Conservation (phyloP, 2,329 filamentous ascomycete species). For the Aureobasidium sp. region DNA sequence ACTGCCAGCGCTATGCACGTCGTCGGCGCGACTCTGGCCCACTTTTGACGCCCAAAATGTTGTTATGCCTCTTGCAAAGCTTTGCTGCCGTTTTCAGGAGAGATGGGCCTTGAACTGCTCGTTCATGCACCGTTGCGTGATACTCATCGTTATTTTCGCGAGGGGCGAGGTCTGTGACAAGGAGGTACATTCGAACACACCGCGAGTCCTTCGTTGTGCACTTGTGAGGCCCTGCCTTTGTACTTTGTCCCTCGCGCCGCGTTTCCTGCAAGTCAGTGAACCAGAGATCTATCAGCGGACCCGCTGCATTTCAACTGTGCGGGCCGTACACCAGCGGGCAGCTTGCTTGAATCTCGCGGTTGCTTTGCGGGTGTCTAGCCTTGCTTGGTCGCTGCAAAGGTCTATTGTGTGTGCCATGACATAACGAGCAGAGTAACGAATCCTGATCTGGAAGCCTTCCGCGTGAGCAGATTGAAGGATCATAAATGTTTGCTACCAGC, state of each 20-base stretch:
- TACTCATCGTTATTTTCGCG: not conserved
- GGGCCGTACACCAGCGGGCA: not conserved
- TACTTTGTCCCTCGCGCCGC: not conserved
- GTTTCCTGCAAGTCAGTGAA: not conserved
- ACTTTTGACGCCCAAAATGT: not conserved
- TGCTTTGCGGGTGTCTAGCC: not conserved
- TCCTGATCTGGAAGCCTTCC: not conserved
- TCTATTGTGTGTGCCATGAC: not conserved
- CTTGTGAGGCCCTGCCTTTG: not conserved
- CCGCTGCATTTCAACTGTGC: constrained; percentile 5
- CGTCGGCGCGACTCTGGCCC: not conserved
- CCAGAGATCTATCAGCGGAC: not conserved
- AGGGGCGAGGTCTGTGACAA: not conserved
- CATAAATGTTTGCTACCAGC: not conserved
- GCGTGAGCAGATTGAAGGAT: not conserved
- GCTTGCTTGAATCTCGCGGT: not conserved
- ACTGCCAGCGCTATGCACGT: not conserved
- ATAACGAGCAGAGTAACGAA: not conserved
- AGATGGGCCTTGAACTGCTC: not conserved
- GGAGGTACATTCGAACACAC: not conserved
- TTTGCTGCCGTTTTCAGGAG: constrained; percentile 5
- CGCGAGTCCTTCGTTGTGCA: constrained; percentile 1
- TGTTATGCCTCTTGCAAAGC: not conserved
- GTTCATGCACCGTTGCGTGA: not conserved
- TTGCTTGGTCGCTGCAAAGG: not conserved